Evolutionary conservation across 2,329 filamentous ascomycete genomes (phyloP), one percentile per base, ranked within the genome.

Genomic region (Cytospora piceae): DNA sequence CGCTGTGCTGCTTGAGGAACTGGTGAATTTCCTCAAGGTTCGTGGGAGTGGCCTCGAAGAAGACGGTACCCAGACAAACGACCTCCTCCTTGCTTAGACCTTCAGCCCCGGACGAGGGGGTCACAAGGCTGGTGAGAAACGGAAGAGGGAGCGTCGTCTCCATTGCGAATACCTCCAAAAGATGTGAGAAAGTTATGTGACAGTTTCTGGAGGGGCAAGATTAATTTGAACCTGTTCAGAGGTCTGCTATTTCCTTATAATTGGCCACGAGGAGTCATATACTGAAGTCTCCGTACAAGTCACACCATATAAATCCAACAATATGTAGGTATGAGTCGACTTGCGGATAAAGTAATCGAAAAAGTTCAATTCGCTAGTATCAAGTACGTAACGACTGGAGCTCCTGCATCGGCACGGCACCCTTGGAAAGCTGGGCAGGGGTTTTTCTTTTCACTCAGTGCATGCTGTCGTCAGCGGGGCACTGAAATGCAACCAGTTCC

Each of bases 141-240:
- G 87, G 87, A 61, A 90, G 78, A 12, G 87, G 85, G 27, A 89
- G 80, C 67, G 83, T 87, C 34, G 86, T 87, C 76, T 90, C 87
- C 87, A 90, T 90, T 68, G 67, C 74, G 74, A 67, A 34, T 51
- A n/a, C 53, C 57, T 37, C 32, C 29, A 32, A 27, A 20, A 12
- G 17, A 52, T 51, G 5, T 24, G 31, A 29, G 27, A 29, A n/a
- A 52, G 37, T 22, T 29, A 32, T 60, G 42, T 52, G 61, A 55
- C 37, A 22, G 42, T 66, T 53, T n/a, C 31, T 51, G 60, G 27
- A 61, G 20, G 27, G 24, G 14, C 27, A 24, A 5, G 24, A 9
- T 7, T 7, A 22, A 14, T 14, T 3, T 49, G 46, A 42, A 20
- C 39, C n/a, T n/a, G 22, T 22, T 27, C n/a, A 2, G 24, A 32